Percentiles rank a stretch among this genome's conserved stretches.
These are phyloP conservation scores for Aegilops longissima DNA, from an alignment of 176 grass and related monocot species.

Conservation along the genomic window DNA sequence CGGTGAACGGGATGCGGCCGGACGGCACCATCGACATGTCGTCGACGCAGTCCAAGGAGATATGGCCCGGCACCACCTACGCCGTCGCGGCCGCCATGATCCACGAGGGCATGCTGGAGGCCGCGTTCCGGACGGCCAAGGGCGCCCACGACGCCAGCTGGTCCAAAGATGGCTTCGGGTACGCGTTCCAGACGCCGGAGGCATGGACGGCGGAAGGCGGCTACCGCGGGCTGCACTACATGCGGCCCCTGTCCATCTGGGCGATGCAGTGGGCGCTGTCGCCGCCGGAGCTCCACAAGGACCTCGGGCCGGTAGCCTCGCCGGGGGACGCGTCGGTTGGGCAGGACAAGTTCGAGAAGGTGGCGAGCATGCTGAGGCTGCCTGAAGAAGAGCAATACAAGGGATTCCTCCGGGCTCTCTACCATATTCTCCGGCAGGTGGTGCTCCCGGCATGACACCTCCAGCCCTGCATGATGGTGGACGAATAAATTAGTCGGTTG, in stretches of 20 bases:
- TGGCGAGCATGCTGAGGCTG: conserved; percentile 66
- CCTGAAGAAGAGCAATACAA: conserved; percentile 45
- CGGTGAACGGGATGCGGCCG: conserved; percentile 76
- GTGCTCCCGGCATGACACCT: conserved; percentile 15
- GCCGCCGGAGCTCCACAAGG: conserved; percentile 46
- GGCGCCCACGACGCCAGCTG: conserved; percentile 67
- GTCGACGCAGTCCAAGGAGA: conserved; percentile 74
- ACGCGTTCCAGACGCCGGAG: conserved; percentile 88
- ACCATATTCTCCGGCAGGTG: conserved; percentile 36
- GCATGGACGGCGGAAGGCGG: conserved; percentile 62
- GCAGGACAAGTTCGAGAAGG: conserved; percentile 49
- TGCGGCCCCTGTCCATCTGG: conserved; percentile 83
- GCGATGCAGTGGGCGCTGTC: conserved; percentile 89
- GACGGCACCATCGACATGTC: conserved; percentile 57
- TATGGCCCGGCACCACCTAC: conserved; percentile 86
- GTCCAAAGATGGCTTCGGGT: conserved; percentile 70
- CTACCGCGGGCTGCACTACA: conserved; percentile 77
- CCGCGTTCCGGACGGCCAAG: conserved; percentile 75
- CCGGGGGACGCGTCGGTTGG: conserved; percentile 25
- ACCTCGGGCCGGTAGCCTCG: neutral
- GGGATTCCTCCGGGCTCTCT: conserved; percentile 56
- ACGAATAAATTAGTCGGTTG: too few species aligned
- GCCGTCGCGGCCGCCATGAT: conserved; percentile 73
- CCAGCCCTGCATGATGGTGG: neutral
- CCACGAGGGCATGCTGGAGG: conserved; percentile 77